Evolutionary conservation across 2,329 filamentous ascomycete species (phyloP).

Genomic region (Sphaerostilbella broomeana): DNA sequence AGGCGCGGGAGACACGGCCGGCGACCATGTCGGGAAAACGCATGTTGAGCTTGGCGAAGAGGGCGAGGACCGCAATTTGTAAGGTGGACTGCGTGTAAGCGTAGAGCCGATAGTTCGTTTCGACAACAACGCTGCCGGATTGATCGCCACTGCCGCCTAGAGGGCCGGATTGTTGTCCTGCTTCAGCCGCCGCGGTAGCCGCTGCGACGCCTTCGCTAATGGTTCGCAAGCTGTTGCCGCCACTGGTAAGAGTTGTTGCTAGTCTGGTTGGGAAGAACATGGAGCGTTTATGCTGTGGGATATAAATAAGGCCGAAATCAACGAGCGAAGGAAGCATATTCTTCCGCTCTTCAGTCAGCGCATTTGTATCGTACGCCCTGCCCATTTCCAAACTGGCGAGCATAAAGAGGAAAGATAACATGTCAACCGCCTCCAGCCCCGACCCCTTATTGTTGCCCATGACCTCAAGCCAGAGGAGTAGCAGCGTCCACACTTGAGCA

Average conservation of each 20-base stretch:
- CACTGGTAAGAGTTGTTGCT: slow-evolving; percentile 87
- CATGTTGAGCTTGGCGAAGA: slow-evolving; percentile 82
- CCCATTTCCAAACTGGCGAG: slow-evolving; percentile 90
- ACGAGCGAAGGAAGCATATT: slow-evolving; percentile 87
- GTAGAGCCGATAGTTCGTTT: slow-evolving; percentile 97
- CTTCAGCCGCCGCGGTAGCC: slow-evolving; percentile 45
- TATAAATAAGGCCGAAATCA: slow-evolving; percentile 89
- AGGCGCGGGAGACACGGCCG: slow-evolving; percentile 81
- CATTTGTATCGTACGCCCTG: slow-evolving; percentile 79
- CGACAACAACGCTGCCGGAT: slow-evolving; percentile 85
- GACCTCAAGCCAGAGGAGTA: slow-evolving; percentile 88
- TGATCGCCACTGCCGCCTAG: slow-evolving; percentile 34
- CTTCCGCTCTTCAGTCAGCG: slow-evolving; percentile 71
- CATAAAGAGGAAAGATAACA: slow-evolving; percentile 93
- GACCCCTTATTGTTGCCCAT: slow-evolving; percentile 53
- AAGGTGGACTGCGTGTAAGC: slow-evolving; percentile 92
- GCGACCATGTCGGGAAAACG: slow-evolving; percentile 93
- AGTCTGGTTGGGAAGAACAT: slow-evolving; percentile 87
- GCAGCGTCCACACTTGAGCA: slow-evolving; percentile 91
- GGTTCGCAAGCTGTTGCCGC: slow-evolving; percentile 65
- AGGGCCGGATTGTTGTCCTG: slow-evolving; percentile 31
- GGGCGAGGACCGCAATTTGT: slow-evolving; percentile 86
- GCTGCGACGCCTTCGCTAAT: slow-evolving; percentile 63
- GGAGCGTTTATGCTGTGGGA: slow-evolving; percentile 48
- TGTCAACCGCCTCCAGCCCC: slow-evolving; percentile 81